Conservation (phyloP, 495 filamentous ascomycete genomes). For the Talaromyces thailandensis region DNA sequence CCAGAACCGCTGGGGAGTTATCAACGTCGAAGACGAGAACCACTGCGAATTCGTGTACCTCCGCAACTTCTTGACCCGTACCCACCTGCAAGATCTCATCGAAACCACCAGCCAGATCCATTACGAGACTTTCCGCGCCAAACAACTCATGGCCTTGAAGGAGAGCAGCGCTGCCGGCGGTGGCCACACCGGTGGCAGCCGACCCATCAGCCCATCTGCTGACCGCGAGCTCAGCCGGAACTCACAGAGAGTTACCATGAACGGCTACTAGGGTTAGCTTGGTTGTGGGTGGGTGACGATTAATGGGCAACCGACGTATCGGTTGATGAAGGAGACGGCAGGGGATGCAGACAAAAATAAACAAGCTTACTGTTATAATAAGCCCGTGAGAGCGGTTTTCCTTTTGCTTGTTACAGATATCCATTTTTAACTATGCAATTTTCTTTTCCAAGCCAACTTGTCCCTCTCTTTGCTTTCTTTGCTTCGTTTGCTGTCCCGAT, state of each 20-base stretch:
- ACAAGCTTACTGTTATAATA: conserved; percentile 4
- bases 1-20: conserved; percentile 98
- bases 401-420: conserved; percentile 31
- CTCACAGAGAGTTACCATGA: conserved; percentile 95
- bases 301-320: background rate
- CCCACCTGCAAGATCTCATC: conserved; percentile 95
- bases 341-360: background rate
- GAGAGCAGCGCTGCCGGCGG: conserved; percentile 78
- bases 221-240: conserved; percentile 94
- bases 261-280: conserved; percentile 63
- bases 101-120: conserved; percentile 99
- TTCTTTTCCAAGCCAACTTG: conserved; percentile 1
- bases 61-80: conserved; percentile 93
- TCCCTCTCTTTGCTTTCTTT: background rate
- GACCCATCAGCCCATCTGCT: conserved; percentile 89
- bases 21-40: conserved; percentile 98
- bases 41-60: conserved; percentile 99
- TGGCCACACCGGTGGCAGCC: conserved; percentile 61
- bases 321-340: background rate
- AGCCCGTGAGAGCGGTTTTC: conserved; percentile 2
- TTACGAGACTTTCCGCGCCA: conserved; percentile 99
- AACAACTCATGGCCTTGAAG: conserved; percentile 95
- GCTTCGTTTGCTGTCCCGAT: background rate
- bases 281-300: background rate
- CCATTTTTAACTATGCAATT: conserved; percentile 31